A percentile compares a stretch with the other conserved stretches of the same genome.
Evolutionary conservation across 176 grass and related monocot species (phyloP).

Genomic region (Carex pumila): DNA sequence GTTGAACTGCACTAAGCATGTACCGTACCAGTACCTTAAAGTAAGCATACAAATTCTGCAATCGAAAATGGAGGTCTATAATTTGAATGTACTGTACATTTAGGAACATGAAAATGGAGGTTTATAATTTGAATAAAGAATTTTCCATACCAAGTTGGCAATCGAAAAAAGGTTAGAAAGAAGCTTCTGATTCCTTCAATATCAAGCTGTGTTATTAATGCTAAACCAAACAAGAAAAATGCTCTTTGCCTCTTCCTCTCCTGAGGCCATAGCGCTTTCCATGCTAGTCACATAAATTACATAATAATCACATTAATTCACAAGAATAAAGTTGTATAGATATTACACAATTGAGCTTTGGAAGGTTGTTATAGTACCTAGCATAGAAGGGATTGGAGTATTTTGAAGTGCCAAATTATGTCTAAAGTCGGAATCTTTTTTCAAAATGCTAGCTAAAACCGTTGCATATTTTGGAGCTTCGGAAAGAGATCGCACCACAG

Average conservation of each 20-base stretch:
- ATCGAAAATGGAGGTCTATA: too few species aligned
- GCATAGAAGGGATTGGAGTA: slow-evolving; percentile 63
- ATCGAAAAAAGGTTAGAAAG: slow-evolving; percentile 73
- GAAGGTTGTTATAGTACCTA: slow-evolving; percentile 41
- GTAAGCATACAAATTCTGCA: too few species aligned
- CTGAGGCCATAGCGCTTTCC: slow-evolving; percentile 87
- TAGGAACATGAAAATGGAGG: background rate
- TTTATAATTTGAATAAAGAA: background rate
- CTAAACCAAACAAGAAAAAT: slow-evolving; percentile 93
- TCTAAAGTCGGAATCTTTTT: slow-evolving; percentile 32
- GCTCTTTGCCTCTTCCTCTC: slow-evolving; percentile 86
- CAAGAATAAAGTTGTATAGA: background rate
- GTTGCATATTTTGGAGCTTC: slow-evolving; percentile 95
- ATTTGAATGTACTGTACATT: background rate
- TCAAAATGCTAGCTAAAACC: slow-evolving; percentile 74
- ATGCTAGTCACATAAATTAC: slow-evolving; percentile 48
- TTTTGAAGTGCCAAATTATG: slow-evolving; percentile 43
- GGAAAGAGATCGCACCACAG: slow-evolving; percentile 92
- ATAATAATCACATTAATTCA: background rate
- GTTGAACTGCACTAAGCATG: background rate
- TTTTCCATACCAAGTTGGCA: slow-evolving; percentile 72
- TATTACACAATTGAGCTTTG: background rate
- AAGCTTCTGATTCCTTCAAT: slow-evolving; percentile 90
- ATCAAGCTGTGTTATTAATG: slow-evolving; percentile 80
- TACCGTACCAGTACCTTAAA: background rate